Evolutionary conservation across 495 filamentous ascomycete genomes (phyloP).

Genomic region (Cetradonia linearis): DNA sequence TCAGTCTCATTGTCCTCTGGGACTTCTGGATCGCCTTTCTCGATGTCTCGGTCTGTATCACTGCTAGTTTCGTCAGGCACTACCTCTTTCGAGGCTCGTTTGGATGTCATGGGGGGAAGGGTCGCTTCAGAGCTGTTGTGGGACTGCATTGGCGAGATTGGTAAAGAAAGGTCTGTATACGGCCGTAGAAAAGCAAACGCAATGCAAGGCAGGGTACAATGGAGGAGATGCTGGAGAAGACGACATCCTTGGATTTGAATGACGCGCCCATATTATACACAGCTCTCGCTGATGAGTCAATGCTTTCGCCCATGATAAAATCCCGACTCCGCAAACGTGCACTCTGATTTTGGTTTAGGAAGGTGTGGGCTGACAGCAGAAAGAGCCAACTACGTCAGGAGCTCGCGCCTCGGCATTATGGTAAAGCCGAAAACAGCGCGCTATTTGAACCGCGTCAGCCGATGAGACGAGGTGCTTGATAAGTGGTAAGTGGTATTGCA

Average conservation of each 20-base stretch:
- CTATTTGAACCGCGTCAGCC: too few relatives aligned
- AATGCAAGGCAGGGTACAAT: not conserved
- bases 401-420: too few relatives aligned
- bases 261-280: not conserved
- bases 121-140: not conserved
- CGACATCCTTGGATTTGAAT: not conserved
- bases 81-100: not conserved
- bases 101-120: not conserved
- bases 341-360: too few relatives aligned
- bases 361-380: too few relatives aligned
- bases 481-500: too few relatives aligned
- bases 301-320: not conserved
- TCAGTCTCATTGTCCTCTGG: conserved; percentile 1
- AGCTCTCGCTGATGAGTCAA: not conserved
- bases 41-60: not conserved
- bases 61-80: not conserved
- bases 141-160: conserved; percentile 6
- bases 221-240: too few relatives aligned
- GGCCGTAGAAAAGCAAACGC: not conserved
- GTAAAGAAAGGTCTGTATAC: not conserved
- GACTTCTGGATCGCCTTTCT: conserved; percentile 7
- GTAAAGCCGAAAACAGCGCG: too few relatives aligned
- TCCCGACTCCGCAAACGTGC: not conserved
- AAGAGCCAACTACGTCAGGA: too few relatives aligned
- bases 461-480: too few relatives aligned